Conservation (phyloP, 2,329 filamentous ascomycete species). For the Fonsecaea erecta region DNA sequence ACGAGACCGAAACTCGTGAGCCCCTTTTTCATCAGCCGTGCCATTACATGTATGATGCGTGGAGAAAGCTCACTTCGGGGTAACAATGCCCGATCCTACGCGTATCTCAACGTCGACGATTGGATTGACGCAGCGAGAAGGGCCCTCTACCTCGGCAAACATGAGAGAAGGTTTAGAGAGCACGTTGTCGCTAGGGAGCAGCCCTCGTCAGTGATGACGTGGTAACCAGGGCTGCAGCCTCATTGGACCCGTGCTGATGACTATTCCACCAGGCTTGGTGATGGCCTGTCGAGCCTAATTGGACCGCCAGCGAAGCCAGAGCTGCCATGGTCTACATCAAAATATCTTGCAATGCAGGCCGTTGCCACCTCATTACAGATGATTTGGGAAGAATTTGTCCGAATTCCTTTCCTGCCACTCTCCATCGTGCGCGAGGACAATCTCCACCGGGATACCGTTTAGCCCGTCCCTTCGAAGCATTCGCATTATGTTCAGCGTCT, state of each 20-base stretch:
- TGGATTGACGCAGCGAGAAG: not conserved
- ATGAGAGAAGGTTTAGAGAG: not conserved
- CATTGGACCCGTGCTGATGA: not conserved
- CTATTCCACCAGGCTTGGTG: not conserved
- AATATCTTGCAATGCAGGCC: not conserved
- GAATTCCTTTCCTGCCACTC: conserved; percentile 25
- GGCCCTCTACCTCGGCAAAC: not conserved
- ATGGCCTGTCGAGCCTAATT: not conserved
- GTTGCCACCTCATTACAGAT: conserved; percentile 6
- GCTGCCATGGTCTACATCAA: not conserved
- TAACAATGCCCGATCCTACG: not conserved
- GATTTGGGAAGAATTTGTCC: conserved; percentile 22
- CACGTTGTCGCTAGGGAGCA: not conserved
- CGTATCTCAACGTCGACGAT: not conserved
- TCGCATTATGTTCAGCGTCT: conserved; percentile 49
- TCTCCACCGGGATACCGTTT: conserved; percentile 19
- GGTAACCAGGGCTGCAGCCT: not conserved
- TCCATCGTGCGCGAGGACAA: conserved; percentile 30
- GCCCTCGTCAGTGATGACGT: not conserved
- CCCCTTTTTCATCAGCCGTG: not conserved
- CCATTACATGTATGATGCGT: not conserved
- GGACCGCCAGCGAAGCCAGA: not conserved
- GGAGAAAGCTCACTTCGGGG: not conserved
- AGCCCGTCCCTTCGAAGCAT: conserved; percentile 13
- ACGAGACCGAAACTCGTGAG: not conserved